These are phyloP conservation scores for Cymbidium sinense DNA, from an alignment of 106 monocot genomes.

Conservation along the genomic window DNA sequence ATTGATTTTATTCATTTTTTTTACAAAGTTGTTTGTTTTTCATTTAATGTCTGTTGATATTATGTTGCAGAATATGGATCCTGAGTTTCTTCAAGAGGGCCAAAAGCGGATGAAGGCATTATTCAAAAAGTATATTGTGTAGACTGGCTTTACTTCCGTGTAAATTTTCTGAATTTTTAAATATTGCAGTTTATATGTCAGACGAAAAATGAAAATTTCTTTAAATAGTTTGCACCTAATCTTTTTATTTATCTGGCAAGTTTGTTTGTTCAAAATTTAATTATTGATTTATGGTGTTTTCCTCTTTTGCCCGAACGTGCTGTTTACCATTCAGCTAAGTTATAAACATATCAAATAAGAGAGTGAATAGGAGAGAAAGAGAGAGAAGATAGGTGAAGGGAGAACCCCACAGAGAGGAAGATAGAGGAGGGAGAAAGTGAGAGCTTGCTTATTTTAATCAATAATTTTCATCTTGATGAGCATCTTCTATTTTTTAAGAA, in stretches of 20 bases:
- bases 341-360: neutral
- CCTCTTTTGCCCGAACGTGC: neutral
- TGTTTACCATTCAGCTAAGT: neutral
- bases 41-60: conserved; percentile 1
- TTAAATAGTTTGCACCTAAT: neutral
- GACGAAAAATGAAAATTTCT: neutral
- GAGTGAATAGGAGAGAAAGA: no score
- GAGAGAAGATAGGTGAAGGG: no score
- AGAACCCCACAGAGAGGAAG: no score
- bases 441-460: no score
- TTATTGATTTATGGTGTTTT: neutral
- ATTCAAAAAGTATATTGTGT: conserved; percentile 34
- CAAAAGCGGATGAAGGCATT: conserved; percentile 50
- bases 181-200: neutral
- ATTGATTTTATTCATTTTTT: neutral
- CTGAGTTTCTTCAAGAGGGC: conserved; percentile 34
- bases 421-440: no score
- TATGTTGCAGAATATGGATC: conserved; percentile 51
- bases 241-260: neutral
- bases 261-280: neutral
- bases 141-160: no score
- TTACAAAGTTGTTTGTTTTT: conserved; percentile 5
- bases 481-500: no score
- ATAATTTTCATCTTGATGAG: no score
- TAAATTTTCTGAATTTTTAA: neutral